These are phyloP conservation scores for Gyrodon lividus DNA, from an alignment of 768 basidiomycete species.

Conservation along the genomic window DNA sequence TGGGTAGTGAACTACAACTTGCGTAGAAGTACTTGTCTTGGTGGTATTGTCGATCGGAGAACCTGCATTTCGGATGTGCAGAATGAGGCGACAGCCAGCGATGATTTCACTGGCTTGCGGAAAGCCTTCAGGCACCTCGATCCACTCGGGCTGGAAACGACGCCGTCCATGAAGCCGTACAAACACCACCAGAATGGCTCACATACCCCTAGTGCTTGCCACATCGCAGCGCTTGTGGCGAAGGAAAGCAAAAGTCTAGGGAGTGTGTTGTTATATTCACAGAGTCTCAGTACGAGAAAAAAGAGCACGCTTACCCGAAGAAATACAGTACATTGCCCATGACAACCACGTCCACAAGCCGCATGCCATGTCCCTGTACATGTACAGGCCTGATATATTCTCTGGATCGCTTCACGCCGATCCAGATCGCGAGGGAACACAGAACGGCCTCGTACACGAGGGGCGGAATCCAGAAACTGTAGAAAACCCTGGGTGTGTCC, in stretches of 20 bases:
- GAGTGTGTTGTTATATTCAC: neutral
- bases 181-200: neutral
- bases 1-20: too few species aligned
- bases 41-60: neutral
- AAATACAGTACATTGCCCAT: constrained; percentile 7
- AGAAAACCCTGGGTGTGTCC: constrained; percentile 43
- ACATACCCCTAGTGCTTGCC: neutral
- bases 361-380: neutral
- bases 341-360: constrained; percentile 19
- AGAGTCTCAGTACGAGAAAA: too few species aligned
- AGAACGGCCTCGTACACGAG: constrained; percentile 53
- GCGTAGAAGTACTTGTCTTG: neutral
- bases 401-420: constrained; percentile 45
- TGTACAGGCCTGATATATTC: neutral
- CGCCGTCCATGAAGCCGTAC: neutral
- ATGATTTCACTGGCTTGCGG: neutral
- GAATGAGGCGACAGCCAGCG: constrained; percentile 4
- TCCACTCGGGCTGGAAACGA: neutral
- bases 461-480: constrained; percentile 61
- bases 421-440: constrained; percentile 48
- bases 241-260: neutral
- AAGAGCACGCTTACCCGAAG: neutral
- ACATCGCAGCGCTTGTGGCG: constrained; percentile 3
- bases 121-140: constrained; percentile 6
- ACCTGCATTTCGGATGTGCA: neutral